Evolutionary conservation across 768 basidiomycete species (phyloP), one percentile per base, ranked within the genome.

Genomic region (Sistotremastrum niveocremeum): DNA sequence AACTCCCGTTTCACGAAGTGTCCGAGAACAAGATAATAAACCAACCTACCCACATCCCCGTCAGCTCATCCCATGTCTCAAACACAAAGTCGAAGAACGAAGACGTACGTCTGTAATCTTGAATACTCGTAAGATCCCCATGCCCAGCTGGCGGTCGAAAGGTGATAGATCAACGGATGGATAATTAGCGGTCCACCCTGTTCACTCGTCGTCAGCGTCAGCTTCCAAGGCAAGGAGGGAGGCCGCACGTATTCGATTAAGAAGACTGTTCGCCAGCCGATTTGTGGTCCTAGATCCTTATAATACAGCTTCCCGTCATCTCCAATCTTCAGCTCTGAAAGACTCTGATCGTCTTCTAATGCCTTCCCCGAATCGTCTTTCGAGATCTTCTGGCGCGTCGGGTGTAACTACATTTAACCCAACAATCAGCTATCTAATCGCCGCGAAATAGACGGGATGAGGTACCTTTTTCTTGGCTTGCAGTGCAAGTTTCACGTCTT

Each of bases 1-100:
- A 88, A 61, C 57, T 94, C 89, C 44, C 95, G 82, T 65, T 99
- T 99, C 39, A 75, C 49, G 64, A 91, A 98, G 60, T 99, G 95
- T 10, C 82, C 56, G 63, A 95, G 70, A 34, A 89, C 78, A 52
- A 95, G 72, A 3, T 65, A 73, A 53, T 77, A 87, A 4, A 80
- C 77, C 49, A 77, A 78, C 56, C 84, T 78, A 51, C 20, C 20
- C 20, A 20, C 20, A 20, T 20, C 20, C 20, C 20, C 20, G 20
- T 20, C 20, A 20, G 20, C 20, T 20, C 20, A 20, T 20, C 20
- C 20, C 20, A 20, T 20, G 20, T 20, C 20, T 20, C 20, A 20
- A 20, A 20, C 20, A 20, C 20, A 20, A 20, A 20, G 20, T 20
- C 20, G 20, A 20, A 20, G 20, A 20, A 20, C 20, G 20, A 20